Conservation (phyloP, 176 grass and related monocot species). For the Neostapfia colusana region DNA sequence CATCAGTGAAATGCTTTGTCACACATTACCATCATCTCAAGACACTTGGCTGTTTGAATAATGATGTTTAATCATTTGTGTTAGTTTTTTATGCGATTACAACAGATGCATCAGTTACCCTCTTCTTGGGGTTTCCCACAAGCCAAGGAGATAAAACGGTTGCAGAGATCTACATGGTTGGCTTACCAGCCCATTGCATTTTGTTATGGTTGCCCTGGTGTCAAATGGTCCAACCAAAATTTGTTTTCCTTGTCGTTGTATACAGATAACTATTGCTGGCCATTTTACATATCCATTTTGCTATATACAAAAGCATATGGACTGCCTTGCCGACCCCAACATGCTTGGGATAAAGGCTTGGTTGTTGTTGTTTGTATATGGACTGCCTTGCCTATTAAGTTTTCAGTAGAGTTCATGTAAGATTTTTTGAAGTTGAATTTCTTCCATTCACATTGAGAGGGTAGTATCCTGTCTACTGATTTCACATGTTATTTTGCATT, state of each 20-base stretch:
- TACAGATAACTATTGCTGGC: not conserved
- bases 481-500: not conserved
- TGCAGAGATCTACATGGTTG: slow-evolving; percentile 26
- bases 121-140: slow-evolving; percentile 21
- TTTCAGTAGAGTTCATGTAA: not conserved
- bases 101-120: slow-evolving; percentile 18
- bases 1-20: too few relatives aligned
- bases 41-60: too few relatives aligned
- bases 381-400: not conserved
- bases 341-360: too few relatives aligned
- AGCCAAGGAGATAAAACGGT: slow-evolving; percentile 24
- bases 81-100: not conserved
- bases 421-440: not conserved
- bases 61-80: not conserved
- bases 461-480: not conserved
- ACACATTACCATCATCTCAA: too few relatives aligned
- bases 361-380: too few relatives aligned
- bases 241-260: too few relatives aligned
- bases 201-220: slow-evolving; percentile 30
- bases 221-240: slow-evolving; percentile 40
- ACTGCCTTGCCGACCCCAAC: too few relatives aligned
- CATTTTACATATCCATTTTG: not conserved
- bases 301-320: not conserved
- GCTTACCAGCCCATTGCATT: slow-evolving; percentile 43
- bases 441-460: not conserved